Evolutionary conservation across 768 basidiomycete species (phyloP), one percentile per base, ranked within the genome.

Genomic region (Galerina marginata): DNA sequence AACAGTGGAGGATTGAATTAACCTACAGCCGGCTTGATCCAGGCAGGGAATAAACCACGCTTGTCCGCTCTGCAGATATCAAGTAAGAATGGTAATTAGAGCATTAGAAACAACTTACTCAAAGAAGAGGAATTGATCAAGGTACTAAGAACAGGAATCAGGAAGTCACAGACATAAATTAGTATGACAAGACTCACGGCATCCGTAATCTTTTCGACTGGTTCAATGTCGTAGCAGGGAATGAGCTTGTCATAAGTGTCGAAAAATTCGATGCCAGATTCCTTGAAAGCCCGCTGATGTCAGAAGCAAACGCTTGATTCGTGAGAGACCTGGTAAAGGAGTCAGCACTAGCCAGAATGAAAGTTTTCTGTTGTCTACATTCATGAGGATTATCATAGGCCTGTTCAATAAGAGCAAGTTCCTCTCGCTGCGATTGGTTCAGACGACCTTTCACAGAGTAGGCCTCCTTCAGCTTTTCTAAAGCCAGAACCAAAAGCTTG

Each of bases 321-420:
- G 94, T 2, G 96, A 98, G 53, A 99, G 77, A 74, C 89, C 88
- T 89, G 54, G 2, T 33, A 58, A 43, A 12, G 40, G 37, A 48
- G 42, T 54, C 43, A 69, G 36, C 5, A 45, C 26, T 14, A 29
- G 25, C 5, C 33, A 36, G 39, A 40, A 23, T 48, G 11, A 38
- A 20, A 9, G 54, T 11, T 58, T 20, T 33, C 29, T 1, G 11
- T 1, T 15, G 53, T 84, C 68, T 67, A 88, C 95, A 98, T 81
- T 99, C 97, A 75, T 99, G 97, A 29, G 97, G 97, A 71, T 99
- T 99, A 74, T 99, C 97, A 73, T 99, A 99, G 3, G 96, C 96
- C 76, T 99, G 97, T 71, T 99, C 97, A 62, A 99, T 97, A 53
- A 99, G 83, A 11, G 97, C 97, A 54, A 99, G 81, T 74, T 99